Percentiles rank a stretch among this genome's conserved stretches.
These are phyloP conservation scores for Tuber calosporum DNA, from an alignment of 495 filamentous ascomycete species.

Conservation along the genomic window DNA sequence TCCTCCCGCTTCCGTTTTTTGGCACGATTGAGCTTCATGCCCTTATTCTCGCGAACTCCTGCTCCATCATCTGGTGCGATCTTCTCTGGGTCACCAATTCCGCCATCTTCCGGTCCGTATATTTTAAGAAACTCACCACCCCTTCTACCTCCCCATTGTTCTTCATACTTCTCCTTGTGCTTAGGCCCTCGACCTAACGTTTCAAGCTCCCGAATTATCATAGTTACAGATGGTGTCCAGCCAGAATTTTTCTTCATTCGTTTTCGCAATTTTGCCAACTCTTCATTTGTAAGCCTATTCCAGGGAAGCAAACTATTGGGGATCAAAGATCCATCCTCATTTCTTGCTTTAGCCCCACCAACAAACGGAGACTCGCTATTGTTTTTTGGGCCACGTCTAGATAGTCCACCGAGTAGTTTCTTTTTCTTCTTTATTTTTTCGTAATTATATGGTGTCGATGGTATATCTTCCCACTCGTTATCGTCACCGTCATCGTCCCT, in stretches of 20 bases:
- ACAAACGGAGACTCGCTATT: conserved; percentile 35
- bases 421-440: conserved; percentile 34
- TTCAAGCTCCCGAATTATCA: conserved; percentile 85
- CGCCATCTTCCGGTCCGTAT: conserved; percentile 39
- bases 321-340: conserved; percentile 39
- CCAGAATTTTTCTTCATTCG: conserved; percentile 98
- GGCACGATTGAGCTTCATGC: conserved; percentile 40
- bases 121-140: conserved; percentile 31
- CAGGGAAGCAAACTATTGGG: conserved; percentile 79
- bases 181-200: conserved; percentile 61
- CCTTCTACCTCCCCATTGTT: conserved; percentile 34
- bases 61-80: conserved; percentile 37
- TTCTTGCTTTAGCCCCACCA: conserved; percentile 33
- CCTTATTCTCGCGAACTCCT: conserved; percentile 39
- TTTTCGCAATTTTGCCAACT: conserved; percentile 85
- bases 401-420: conserved; percentile 13
- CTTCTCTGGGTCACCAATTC: conserved; percentile 40
- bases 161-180: conserved; percentile 36
- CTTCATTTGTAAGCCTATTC: conserved; percentile 81
- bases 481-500: conserved; percentile 21
- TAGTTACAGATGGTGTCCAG: conserved; percentile 91
- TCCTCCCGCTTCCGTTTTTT: conserved; percentile 59
- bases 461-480: conserved; percentile 39
- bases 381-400: conserved; percentile 36
- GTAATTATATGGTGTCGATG: conserved; percentile 13